Base-by-base conservation (phyloP, 768 basidiomycete species). In the Russula ochroleuca region DNA sequence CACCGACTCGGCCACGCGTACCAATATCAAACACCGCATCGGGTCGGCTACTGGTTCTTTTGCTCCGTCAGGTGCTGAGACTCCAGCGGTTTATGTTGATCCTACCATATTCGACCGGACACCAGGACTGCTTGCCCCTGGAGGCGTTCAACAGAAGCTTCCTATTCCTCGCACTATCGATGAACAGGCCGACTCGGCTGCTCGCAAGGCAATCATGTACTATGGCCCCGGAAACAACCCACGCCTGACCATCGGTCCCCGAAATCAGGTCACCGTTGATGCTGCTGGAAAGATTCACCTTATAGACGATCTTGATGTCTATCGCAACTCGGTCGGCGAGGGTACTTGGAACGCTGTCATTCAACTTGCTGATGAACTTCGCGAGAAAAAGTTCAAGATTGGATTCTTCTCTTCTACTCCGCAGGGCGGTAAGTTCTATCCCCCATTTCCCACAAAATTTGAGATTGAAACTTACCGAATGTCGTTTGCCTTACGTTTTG, bases 341-440 rank as follows among this genome's bases (percentile, higher is more conserved):
- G 82, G 85, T 60, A 88, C 91, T 3, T 95, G 91, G 92, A 87
- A 85, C 67, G 82, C 90, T 0, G 90, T 95, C 63, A 80, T 77
- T 72, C 88, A 89, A 70, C 86, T 94, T 51, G 88, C 90, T 5
- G 85, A 89, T 55, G 92, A 94, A 71, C 81, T 97, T 48, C 85
- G 87, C 61, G 85, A 89, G 74, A 92, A 89, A 76, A 88, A 94
- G 66, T 78, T 92, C 72, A 92, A 90, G 75, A 90, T 96, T 67
- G 88, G 87, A 25, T 96, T 96, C 83, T 96, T 96, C 77, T 93
- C 90, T 33, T 94, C 92, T 11, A 98, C 95, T 7, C 94, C 94
- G 13, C 93, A 96, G 78, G 94, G 94, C 80, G 86, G 89, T 88
- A 75, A 71, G 82, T 71, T 47, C 37, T 43, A 58, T 54, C 52